Base-by-base conservation (phyloP, 345 rosid species). In the Erucastrum elatum region DNA sequence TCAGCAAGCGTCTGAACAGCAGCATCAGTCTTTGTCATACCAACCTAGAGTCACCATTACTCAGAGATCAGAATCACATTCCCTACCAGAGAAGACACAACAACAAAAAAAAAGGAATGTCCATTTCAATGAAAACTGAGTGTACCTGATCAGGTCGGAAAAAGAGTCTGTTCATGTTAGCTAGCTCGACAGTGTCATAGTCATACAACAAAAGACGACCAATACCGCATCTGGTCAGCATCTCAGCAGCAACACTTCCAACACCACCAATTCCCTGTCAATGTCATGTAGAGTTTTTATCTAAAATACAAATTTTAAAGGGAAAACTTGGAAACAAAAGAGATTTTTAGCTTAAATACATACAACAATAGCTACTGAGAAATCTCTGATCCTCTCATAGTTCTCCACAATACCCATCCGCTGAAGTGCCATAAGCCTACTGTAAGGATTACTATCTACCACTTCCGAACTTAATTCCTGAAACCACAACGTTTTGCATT, bases 361-460 rank as follows among this genome's bases (percentile, higher is more conserved):
- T 76, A 92, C 99, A 84, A 95, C 96, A 25, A 95, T 89, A 82
- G 99, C 99, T 75, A 95, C 97, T 5, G 98, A 95, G n/a, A 84
- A 90, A 90, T 87, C 90, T 74, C 97, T 88, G 17, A 92, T 90
- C 72, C 91, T 89, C 84, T 95, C 98, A 74, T 92, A 92, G 79
- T 91, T 89, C 65, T 91, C 79, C 81, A 95, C 99, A 71, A 92
- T 93, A 33, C 98, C 99, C 98, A 95, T 95, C 74, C 96, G 86
- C 79, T 95, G 99, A 78, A 95, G 99, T 15, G 99, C 99, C 99
- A 95, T 95, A 26, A 92, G 97, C 87, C 99, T 87, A 78, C 99
- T 92, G 72, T 94, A 94, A 63, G 99, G 99, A 83, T 94, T 94
- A 82, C 93, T 91, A 80, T 94, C 98, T 41, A 94, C 94, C 80